phyloP scores from a whole-genome alignment of 768 basidiomycete species.

The Boletus insuetus region DNA sequence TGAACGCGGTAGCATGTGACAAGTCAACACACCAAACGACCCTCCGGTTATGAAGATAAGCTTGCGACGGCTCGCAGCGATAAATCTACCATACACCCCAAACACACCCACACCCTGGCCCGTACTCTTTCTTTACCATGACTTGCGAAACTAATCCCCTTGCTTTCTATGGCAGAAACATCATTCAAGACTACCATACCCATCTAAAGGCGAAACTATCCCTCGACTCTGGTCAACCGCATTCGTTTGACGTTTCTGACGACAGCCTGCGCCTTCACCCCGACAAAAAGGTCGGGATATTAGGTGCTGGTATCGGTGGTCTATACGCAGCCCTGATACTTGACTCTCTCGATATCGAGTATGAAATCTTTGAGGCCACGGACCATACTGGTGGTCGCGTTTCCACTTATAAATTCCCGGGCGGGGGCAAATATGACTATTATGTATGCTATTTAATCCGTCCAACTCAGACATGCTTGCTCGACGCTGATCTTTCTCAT shows the following conservation, averaged over 20 bases:
- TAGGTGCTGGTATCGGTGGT: conserved; percentile 29
- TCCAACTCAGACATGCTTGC: background rate
- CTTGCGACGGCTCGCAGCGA: too few species aligned
- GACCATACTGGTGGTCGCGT: conserved; percentile 42
- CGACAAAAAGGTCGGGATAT: conserved; percentile 15
- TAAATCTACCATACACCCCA: too few species aligned
- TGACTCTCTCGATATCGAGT: conserved; percentile 40
- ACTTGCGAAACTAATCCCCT: background rate
- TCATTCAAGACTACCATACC: conserved; percentile 10
- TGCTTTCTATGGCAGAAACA: conserved; percentile 8
- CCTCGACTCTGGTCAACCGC: background rate
- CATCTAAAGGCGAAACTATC: background rate
- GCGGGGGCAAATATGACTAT: conserved; percentile 33
- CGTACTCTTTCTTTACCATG: background rate
- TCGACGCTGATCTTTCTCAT: background rate
- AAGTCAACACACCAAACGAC: too few species aligned
- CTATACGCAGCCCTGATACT: conserved; percentile 47
- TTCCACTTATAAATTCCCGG: conserved; percentile 40
- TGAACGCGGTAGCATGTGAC: too few species aligned
- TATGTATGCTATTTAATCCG: conserved; percentile 19
- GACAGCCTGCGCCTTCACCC: background rate
- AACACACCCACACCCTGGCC: too few species aligned
- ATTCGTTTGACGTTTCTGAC: background rate
- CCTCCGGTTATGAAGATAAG: too few species aligned
- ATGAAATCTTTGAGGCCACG: conserved; percentile 44